These are phyloP conservation scores for Gelatoporia subvermispora DNA, from an alignment of 768 basidiomycete species.

Conservation along the genomic window DNA sequence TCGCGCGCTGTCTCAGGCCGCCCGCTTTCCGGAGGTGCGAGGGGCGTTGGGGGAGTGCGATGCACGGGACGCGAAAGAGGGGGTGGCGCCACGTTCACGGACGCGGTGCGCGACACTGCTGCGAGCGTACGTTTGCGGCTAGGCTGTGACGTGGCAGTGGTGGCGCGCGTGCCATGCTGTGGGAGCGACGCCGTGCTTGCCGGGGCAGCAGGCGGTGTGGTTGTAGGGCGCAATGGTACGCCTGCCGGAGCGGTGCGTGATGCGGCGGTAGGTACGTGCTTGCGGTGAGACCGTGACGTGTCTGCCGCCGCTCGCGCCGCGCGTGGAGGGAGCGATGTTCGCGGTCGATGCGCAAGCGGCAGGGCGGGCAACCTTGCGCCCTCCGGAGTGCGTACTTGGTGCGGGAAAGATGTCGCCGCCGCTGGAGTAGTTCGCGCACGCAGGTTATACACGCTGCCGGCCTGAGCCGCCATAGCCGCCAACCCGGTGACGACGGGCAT, in stretches of 20 bases:
- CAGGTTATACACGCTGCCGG: no score
- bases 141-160: no score
- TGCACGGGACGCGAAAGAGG: not conserved
- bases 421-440: no score
- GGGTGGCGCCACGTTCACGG: not conserved
- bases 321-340: no score
- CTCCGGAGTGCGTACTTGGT: no score
- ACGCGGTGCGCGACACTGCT: not conserved
- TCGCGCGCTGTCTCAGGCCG: slow-evolving; percentile 4
- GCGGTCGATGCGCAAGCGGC: no score
- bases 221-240: not conserved
- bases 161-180: no score
- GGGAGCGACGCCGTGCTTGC: no score
- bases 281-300: not conserved
- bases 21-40: slow-evolving; percentile 1
- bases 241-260: not conserved
- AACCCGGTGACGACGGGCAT: slow-evolving; percentile 9
- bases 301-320: no score
- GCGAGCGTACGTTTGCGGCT: not conserved
- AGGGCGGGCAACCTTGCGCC: no score
- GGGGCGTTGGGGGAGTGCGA: not conserved
- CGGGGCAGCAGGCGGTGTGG: no score
- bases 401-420: no score
- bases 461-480: slow-evolving; percentile 6
- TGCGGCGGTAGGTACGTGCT: not conserved